Conservation (phyloP, 805 yeast species). For the Lipomyces oligophaga region DNA sequence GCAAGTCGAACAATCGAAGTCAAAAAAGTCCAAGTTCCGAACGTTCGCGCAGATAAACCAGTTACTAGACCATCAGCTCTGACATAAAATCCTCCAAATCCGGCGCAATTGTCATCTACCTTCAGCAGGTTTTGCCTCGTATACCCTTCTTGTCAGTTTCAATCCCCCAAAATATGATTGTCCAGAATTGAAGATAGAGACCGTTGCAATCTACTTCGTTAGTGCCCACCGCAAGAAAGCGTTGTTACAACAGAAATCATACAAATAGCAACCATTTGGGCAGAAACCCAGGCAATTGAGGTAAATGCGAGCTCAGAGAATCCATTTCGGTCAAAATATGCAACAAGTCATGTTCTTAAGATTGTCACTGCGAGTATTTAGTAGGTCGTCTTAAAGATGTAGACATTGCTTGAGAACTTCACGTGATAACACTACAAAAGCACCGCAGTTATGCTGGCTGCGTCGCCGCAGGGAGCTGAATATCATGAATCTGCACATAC, state of each 20-base stretch:
- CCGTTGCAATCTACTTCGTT: constrained; percentile 57
- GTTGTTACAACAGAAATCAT: background rate
- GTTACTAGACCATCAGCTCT: constrained; percentile 36
- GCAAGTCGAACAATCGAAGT: constrained; percentile 79
- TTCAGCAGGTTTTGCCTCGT: constrained; percentile 58
- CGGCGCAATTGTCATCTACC: constrained; percentile 39
- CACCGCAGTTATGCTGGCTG: no score
- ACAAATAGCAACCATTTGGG: constrained; percentile 79
- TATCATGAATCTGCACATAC: no score
- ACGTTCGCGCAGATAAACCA: constrained; percentile 83
- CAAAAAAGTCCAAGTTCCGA: constrained; percentile 96
- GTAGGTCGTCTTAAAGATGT: no score
- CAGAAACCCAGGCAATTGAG: constrained; percentile 51
- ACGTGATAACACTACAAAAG: no score
- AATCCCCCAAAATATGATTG: constrained; percentile 80
- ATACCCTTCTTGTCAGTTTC: constrained; percentile 73
- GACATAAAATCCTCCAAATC: background rate
- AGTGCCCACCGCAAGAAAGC: constrained; percentile 7
- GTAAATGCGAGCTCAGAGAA: constrained; percentile 37
- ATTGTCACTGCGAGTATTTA: no score
- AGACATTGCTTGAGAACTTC: no score
- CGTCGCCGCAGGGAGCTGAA: no score
- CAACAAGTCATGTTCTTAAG: no score
- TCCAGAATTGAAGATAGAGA: constrained; percentile 84
- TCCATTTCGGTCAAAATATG: no score